Evolutionary conservation across 768 basidiomycete species (phyloP), one percentile per base, ranked within the genome.

Genomic region (Collybiopsis luxurians): DNA sequence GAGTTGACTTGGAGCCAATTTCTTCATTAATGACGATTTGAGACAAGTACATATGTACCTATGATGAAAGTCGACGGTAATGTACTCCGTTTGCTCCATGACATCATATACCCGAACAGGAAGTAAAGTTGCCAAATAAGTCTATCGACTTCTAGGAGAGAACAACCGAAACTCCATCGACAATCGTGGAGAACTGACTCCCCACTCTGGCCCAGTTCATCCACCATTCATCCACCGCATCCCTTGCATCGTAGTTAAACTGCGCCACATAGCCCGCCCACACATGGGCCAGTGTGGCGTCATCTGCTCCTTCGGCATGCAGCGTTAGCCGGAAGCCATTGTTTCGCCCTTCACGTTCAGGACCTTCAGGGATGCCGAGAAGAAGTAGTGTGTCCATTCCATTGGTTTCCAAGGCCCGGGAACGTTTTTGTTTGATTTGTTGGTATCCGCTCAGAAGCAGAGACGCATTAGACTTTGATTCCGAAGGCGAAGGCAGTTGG

Each of bases 161-260:
- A n/a, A n/a, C 36, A 11, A 34, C 31, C 30, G 48, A 30, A 11
- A 49, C 48, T 11, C 48, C 48, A 36, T 19, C 48, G 12, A 49
- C 15, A 28, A 49, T n/a, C 23, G 17, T 21, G n/a, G 45, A 47
- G 10, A 27, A 28, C 23, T 31, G 48, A 36, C 36, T 49, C 3
- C 27, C 31, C 30, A 38, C 36, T 12, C 40, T 53, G 38, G 51
- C 53, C 59, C 58, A 59, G 39, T 40, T 59, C 49, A 57, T 24
- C 80, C 78, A 81, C 77, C 78, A 82, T 57, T 64, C 64, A 31
- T 81, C 78, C 0, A 73, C 79, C 38, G 67, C 78, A 13, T 49
- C 69, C 27, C 79, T 77, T 1, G 79, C 78, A 42, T 82, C 80
- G 47, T 81, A 81, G 28, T 74, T 71, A 62, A 81, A 82, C 62